phyloP scores from a whole-genome alignment of 2,329 filamentous ascomycete species.

The Colletotrichum cuscutae region DNA sequence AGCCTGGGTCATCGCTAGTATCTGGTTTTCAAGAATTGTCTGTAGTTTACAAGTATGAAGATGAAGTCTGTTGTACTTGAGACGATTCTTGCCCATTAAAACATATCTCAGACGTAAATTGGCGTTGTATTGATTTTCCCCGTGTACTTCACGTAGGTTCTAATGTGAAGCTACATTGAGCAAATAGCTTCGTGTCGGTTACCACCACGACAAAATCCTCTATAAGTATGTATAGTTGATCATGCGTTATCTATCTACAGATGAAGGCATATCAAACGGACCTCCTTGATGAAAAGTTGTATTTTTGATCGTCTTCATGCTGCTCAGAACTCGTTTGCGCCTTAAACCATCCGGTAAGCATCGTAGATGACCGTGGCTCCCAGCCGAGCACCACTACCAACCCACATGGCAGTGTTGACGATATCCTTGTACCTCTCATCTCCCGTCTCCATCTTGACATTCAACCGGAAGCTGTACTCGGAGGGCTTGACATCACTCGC shows the following conservation, averaged over 20 bases:
- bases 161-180: too few relatives aligned
- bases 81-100: neutral
- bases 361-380: slow-evolving; percentile 30
- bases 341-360: slow-evolving; percentile 30
- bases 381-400: slow-evolving; percentile 58
- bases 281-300: too few relatives aligned
- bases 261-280: too few relatives aligned
- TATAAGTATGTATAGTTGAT: too few relatives aligned
- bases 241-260: too few relatives aligned
- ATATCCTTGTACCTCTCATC: slow-evolving; percentile 60
- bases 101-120: too few relatives aligned
- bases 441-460: slow-evolving; percentile 60
- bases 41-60: neutral
- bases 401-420: slow-evolving; percentile 61
- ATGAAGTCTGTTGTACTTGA: neutral
- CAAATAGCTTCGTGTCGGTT: rapidly evolving
- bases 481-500: slow-evolving; percentile 53
- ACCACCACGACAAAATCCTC: too few relatives aligned
- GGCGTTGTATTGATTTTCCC: too few relatives aligned
- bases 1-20: neutral
- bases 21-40: neutral
- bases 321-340: too few relatives aligned
- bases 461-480: slow-evolving; percentile 60
- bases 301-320: neutral
- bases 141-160: too few relatives aligned